These are phyloP conservation scores for Mitragyna speciosa DNA, from an alignment of 257 asterid genomes.

Conservation along the genomic window DNA sequence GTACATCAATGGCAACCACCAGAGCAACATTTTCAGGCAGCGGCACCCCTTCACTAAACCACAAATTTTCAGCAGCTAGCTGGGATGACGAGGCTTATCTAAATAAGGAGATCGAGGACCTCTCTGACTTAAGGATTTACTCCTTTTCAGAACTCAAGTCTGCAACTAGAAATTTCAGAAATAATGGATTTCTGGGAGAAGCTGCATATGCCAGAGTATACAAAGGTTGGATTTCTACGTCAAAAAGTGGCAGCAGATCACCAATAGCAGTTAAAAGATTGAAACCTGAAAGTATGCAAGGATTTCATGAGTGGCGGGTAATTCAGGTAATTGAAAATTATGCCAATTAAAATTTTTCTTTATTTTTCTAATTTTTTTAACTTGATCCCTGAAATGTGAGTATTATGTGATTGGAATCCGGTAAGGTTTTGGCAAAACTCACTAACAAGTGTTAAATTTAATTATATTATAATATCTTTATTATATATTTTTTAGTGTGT, in stretches of 20 bases:
- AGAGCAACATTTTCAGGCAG: conserved; percentile 17
- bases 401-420: no score
- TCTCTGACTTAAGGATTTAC: conserved; percentile 55
- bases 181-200: conserved; percentile 70
- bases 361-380: no score
- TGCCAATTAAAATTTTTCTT: no score
- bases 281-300: conserved; percentile 56
- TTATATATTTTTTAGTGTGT: no score
- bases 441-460: no score
- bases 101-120: conserved; percentile 41
- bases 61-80: conserved; percentile 28
- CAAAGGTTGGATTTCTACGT: conserved; percentile 60
- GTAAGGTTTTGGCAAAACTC: no score
- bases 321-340: no score
- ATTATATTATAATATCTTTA: no score
- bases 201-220: conserved; percentile 78
- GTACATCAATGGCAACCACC: conserved; percentile 28
- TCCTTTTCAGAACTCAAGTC: conserved; percentile 48
- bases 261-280: conserved; percentile 69
- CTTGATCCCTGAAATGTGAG: no score
- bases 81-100: conserved; percentile 20
- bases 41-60: conserved; percentile 27
- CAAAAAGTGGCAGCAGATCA: conserved; percentile 39
- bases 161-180: conserved; percentile 65
- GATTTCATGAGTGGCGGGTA: conserved; percentile 74